A percentile compares a stretch with the other conserved stretches of the same genome.
These are phyloP conservation scores for Amanita thiersii DNA, from an alignment of 768 basidiomycete species.

Conservation along the genomic window DNA sequence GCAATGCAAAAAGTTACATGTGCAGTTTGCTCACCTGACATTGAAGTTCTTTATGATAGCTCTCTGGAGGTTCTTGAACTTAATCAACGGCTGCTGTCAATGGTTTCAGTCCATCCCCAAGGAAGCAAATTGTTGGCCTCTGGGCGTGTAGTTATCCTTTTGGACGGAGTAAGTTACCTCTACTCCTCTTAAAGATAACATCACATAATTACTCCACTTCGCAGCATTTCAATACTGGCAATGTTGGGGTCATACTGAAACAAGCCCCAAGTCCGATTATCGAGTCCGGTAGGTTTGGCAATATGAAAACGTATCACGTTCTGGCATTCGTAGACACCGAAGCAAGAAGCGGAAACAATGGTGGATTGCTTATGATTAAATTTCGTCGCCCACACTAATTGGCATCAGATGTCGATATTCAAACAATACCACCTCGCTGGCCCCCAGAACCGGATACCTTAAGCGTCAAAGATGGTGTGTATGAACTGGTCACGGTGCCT, in stretches of 20 bases:
- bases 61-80: constrained; percentile 50
- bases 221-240: constrained; percentile 71
- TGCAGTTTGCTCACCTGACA: constrained; percentile 59
- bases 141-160: constrained; percentile 79
- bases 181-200: background rate
- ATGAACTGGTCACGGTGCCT: constrained; percentile 60
- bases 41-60: constrained; percentile 69
- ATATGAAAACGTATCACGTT: constrained; percentile 53
- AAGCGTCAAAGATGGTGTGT: constrained; percentile 43
- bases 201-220: background rate
- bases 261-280: constrained; percentile 40
- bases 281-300: constrained; percentile 36
- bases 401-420: constrained; percentile 46
- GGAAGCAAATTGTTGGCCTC: constrained; percentile 59
- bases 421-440: constrained; percentile 69
- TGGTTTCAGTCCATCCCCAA: constrained; percentile 51
- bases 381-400: background rate
- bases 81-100: constrained; percentile 55
- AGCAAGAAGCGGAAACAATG: constrained; percentile 46
- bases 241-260: constrained; percentile 66
- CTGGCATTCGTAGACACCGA: constrained; percentile 62
- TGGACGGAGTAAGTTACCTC: constrained; percentile 57
- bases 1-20: constrained; percentile 61
- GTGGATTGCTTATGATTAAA: constrained; percentile 23
- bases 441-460: constrained; percentile 48